These are phyloP conservation scores for Spathaspora sp. DNA, from an alignment of 805 yeast genomes.

Conservation along the genomic window DNA sequence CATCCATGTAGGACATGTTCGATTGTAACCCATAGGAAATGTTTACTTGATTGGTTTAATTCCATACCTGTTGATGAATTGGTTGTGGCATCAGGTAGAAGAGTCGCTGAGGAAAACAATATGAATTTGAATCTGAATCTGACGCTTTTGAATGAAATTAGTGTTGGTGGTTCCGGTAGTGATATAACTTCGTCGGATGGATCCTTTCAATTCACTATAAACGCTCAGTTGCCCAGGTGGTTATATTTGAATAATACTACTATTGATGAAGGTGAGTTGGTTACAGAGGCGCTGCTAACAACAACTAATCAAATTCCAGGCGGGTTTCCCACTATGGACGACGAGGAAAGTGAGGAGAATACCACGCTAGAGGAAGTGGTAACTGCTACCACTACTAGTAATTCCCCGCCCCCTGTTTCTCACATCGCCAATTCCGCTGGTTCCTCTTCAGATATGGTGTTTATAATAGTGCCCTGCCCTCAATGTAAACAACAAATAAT, in stretches of 20 bases:
- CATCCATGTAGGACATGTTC: conserved; percentile 38
- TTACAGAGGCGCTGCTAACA: neutral
- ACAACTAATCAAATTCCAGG: neutral
- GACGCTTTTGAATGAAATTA: conserved; percentile 7
- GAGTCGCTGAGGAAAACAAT: neutral
- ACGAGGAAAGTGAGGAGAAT: neutral
- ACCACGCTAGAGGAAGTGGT: no score
- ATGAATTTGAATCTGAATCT: neutral
- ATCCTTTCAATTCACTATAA: neutral
- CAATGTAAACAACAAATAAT: conserved; percentile 36
- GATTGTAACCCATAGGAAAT: conserved; percentile 32
- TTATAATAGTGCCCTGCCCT: conserved; percentile 33
- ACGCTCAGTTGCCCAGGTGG: neutral
- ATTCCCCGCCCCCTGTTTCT: neutral
- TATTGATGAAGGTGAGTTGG: neutral
- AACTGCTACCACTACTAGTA: neutral
- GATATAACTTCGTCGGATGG: neutral
- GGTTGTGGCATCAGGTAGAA: conserved; percentile 11
- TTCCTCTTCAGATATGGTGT: conserved; percentile 5
- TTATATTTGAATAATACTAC: neutral
- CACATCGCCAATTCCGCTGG: neutral
- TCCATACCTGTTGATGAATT: conserved; percentile 28
- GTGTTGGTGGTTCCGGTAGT: conserved; percentile 6
- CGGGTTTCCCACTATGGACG: neutral
- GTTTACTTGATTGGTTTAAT: conserved; percentile 40